Evolutionary conservation across 441 rosid genomes (phyloP), one percentile per base, ranked within the genome.

Genomic region (Gossypium davidsonii): DNA sequence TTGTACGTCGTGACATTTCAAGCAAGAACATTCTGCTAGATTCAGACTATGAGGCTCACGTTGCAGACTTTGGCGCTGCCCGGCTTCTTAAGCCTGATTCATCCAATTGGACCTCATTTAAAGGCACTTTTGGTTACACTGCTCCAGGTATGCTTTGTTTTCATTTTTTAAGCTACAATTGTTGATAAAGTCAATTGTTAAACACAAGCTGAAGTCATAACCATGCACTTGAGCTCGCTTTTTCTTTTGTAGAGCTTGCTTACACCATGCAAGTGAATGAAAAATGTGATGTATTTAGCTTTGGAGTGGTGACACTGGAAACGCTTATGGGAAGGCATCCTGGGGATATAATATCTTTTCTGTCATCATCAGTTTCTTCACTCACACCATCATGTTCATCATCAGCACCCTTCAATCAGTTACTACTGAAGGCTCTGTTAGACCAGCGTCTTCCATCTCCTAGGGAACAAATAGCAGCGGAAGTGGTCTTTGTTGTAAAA

Each of bases 21-120:
- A 55, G 59, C 59, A 55, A 55, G 59, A 55, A 55, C 20, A 55
- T 23, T 60, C 18, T 60, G 37, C 65, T 55, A 56, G 61, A 56
- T 56, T 56, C 61, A 56, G 31, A 56, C 26, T 21, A 56, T 21
- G 61, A 21, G 61, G 61, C 61, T 23, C 28, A 56, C 10, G 61
- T 56, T 20, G 31, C 31, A 10, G n/a, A 56, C n/a, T 56, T 56
- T 56, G 61, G 61, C 28, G 2, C 61, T 56, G 61, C 61, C n/a
- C 10, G 61, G 61, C 31, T 56, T 20, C 26, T 56, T 3, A 56
- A 56, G 31, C 61, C 14, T 56, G 61, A 56, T 0, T 9, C 61
- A 20, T 56, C 31, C 28, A 21, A 56, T 56, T 56, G 61, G 61
- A 57, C 34, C 62, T n/a, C 31, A 4, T 57, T 57, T 23, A 31